Evolutionary conservation across 805 yeast genomes (phyloP).

Genomic region (Debaryomyces prosopidis): DNA sequence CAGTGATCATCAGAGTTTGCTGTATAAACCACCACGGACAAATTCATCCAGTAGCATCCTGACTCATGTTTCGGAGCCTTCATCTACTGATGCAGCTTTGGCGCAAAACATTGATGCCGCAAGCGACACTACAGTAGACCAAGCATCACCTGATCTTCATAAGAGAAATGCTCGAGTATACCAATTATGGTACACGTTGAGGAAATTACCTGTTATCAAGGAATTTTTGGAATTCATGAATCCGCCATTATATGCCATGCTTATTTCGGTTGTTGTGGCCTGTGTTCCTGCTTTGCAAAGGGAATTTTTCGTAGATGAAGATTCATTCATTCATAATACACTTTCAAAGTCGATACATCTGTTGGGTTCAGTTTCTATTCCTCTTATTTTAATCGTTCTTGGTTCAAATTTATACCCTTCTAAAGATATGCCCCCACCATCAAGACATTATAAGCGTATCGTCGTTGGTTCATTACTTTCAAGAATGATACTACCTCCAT

Average conservation of each 20-base stretch:
- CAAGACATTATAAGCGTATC: constrained; percentile 60
- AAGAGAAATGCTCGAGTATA: neutral
- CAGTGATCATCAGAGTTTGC: neutral
- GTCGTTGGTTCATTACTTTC: constrained; percentile 70
- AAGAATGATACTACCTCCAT: constrained; percentile 76
- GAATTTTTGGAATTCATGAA: constrained; percentile 55
- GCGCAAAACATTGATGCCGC: neutral
- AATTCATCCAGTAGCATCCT: neutral
- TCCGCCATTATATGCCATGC: constrained; percentile 84
- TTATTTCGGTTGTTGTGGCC: constrained; percentile 67
- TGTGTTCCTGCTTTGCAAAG: constrained; percentile 59
- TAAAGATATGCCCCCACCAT: constrained; percentile 63
- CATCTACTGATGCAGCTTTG: neutral
- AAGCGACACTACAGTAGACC: neutral
- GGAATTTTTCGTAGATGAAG: constrained; percentile 51
- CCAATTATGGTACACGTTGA: constrained; percentile 5
- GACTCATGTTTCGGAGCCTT: neutral
- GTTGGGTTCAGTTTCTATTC: constrained; percentile 75
- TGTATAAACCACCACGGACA: neutral
- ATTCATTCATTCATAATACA: constrained; percentile 66
- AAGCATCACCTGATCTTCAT: neutral
- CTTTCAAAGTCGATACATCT: constrained; percentile 62
- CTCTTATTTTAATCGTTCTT: constrained; percentile 69
- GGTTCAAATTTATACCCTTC: constrained; percentile 80
- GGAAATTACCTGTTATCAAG: constrained; percentile 8